A percentile compares a stretch with the other conserved stretches of the same genome.
Evolutionary conservation across 129 eudicot species (phyloP).

Genomic region (Tanacetum coccineum): DNA sequence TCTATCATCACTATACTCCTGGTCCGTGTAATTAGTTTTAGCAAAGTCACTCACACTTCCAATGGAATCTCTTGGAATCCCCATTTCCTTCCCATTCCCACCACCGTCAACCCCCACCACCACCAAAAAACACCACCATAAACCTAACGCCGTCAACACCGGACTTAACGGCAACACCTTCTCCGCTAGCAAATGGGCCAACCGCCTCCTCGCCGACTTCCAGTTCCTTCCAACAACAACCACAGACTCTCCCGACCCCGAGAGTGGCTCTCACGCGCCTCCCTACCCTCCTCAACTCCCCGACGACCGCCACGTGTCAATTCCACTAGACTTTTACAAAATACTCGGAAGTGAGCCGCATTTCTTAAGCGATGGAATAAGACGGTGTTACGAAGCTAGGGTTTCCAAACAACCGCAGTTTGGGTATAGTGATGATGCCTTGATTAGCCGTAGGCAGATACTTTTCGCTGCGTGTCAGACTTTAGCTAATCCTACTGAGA

Average conservation of each 20-base stretch:
- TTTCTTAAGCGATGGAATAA: conserved; percentile 80
- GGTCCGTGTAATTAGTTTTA: not conserved
- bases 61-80: conserved; percentile 52
- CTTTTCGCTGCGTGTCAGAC: conserved; percentile 89
- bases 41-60: not conserved
- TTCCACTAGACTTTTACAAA: conserved; percentile 76
- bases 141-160: not conserved
- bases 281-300: conserved; percentile 50
- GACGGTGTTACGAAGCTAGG: conserved; percentile 73
- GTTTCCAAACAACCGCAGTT: conserved; percentile 78
- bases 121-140: conserved; percentile 2
- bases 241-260: conserved; percentile 14
- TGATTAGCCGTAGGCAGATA: conserved; percentile 77
- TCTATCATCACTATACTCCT: not conserved
- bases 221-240: conserved; percentile 72
- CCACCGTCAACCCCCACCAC: conserved; percentile 40
- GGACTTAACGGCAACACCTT: conserved; percentile 26
- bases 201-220: conserved; percentile 91
- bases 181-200: conserved; percentile 92
- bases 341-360: conserved; percentile 79
- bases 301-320: conserved; percentile 65
- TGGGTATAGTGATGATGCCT: conserved; percentile 82
- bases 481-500: conserved; percentile 54
- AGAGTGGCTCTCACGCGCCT: conserved; percentile 25
- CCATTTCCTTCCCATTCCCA: conserved; percentile 37